Evolutionary conservation across 2,329 filamentous ascomycete species (phyloP), one percentile per base, ranked within the genome.

Genomic region (Sporothrix curviconia): DNA sequence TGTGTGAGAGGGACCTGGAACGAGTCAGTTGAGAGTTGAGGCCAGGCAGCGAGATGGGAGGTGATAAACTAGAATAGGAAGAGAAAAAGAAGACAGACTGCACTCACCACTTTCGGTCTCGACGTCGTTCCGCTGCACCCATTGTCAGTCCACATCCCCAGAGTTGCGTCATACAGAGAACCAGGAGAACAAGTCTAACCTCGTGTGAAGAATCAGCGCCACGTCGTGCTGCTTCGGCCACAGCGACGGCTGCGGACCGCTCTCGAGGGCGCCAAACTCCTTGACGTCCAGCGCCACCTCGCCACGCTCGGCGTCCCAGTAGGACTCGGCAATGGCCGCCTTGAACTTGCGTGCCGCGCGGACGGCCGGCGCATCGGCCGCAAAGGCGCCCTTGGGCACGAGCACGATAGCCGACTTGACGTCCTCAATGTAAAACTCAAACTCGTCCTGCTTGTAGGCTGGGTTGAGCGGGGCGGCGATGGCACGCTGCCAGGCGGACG

Each of bases 401-500:
- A 95, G 77, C 32, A 90, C 82, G 59, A 95, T 76, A 34, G 86
- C 86, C 5, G 90, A 92, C 68, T 85, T 89, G 65, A 95, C 78
- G 69, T 95, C 90, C 63, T 91, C 86, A 66, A 95, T 92, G 72
- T 94, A 95, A 73, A 95, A 95, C 70, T 94, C 90, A 69, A 92
- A 94, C 71, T 95, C 90, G 58, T 85, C 85, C 72, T 94, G 89
- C 75, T 92, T 95, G 77, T 95, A 95, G 44, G 85, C 86, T 40
- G 90, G 84, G 71, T 95, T 95, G 63, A 95, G 76, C n/a, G 90
- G 90, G 3, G 90, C 90, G 7, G 90, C 90, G 64, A 94, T 86
- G 30, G 79, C 88, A 66, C 90, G 82, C 75, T 94, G 90, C 83
- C 86, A 90, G n/a, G 89, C 83, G 17, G 85, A 81, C n/a, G 89